Evolutionary conservation across 352 stramenopile species (phyloP).

Genomic region (Thraustotheca clavata): DNA sequence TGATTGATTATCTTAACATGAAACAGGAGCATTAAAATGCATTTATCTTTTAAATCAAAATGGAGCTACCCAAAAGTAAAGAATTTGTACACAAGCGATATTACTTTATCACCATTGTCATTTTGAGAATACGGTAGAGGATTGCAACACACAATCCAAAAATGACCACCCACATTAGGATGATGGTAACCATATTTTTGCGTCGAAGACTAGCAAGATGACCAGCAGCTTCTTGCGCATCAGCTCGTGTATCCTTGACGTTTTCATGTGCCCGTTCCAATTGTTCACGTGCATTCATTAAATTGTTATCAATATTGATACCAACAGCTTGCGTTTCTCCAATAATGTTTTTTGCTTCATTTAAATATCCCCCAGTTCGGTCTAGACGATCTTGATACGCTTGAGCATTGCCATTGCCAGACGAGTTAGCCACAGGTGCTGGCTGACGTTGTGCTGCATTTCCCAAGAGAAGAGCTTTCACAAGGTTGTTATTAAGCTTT

Average conservation of each 20-base stretch:
- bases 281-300: conserved; percentile 58
- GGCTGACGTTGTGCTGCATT: conserved; percentile 49
- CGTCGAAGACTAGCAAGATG: conserved; percentile 75
- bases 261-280: conserved; percentile 69
- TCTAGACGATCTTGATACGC: conserved; percentile 59
- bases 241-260: conserved; percentile 60
- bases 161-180: conserved; percentile 74
- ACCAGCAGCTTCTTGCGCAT: conserved; percentile 52
- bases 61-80: too few relatives aligned
- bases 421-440: background rate
- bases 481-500: conserved; percentile 77
- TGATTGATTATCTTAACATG: too few relatives aligned
- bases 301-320: conserved; percentile 57
- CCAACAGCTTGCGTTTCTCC: conserved; percentile 54
- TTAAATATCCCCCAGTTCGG: conserved; percentile 57
- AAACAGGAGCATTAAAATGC: too few relatives aligned
- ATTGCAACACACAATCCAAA: conserved; percentile 58
- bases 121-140: conserved; percentile 28
- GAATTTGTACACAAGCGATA: too few relatives aligned
- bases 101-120: conserved; percentile 14
- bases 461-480: conserved; percentile 64
- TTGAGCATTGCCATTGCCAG: background rate
- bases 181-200: conserved; percentile 68
- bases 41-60: too few relatives aligned
- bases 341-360: conserved; percentile 60